Base-by-base conservation (phyloP, 345 rosid species). In the Raphanus raphanistrum region DNA sequence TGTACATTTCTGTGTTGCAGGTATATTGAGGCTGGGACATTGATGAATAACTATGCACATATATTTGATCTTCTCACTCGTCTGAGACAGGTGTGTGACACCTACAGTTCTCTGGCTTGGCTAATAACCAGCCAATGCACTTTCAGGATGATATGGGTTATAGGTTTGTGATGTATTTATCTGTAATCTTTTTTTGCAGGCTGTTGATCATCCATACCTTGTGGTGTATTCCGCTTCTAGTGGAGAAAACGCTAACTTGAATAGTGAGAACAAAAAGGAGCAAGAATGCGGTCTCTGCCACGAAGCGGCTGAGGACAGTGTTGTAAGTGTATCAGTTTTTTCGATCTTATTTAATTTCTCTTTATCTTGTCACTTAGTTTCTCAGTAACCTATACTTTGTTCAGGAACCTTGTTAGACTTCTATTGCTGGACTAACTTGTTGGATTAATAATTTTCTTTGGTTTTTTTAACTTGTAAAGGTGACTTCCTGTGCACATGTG, bases 191-290 rank as follows among this genome's bases (percentile, higher is more conserved):
- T 52, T 81, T 71, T 36, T 82, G 55, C 87, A 94, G 98, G 97
- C 99, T 71, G 97, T 95, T 81, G 96, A 90, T 85, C 99, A 95
- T 84, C 98, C 97, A 65, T 94, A 92, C 85, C 97, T 94, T 72
- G 98, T 94, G 66, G 93, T 81, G 70, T 87, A 88, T 84, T 94
- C 98, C 27, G 79, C 29, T 78, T 61, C 89, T 76, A 85, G 86
- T 58, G 79, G 84, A 11, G 84, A 68, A 71, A 80, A 72, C 12
- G 91, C 75, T 70, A 81, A 65, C 69, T 28, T 38, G 63, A 68
- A 29, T 61, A 83, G 80, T 66, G 29, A 66, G 68, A 86, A 79
- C 55, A 72, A 76, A 68, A 81, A 36, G 70, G 90, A 87, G 82
- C 85, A 36, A 0, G 83, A 66, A 21, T 94, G 98, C 70, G 95